These are phyloP conservation scores for Phytophthora pinifolia DNA, from an alignment of 352 stramenopile genomes.

Conservation along the genomic window DNA sequence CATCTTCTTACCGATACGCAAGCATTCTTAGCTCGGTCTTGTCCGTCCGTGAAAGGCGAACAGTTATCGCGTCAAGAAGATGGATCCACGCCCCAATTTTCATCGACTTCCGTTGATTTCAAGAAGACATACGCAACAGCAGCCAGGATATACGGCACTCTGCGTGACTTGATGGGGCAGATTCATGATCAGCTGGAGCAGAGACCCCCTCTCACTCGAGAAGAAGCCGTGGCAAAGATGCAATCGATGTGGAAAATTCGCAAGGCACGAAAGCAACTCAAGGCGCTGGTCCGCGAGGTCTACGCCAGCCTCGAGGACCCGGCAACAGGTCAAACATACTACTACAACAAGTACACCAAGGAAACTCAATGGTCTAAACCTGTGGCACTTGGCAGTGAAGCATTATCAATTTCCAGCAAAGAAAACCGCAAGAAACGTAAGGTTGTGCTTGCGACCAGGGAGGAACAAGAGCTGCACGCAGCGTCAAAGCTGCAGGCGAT, in stretches of 20 bases:
- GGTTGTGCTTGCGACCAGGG: conserved; percentile 19
- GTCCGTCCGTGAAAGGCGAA: conserved; percentile 8
- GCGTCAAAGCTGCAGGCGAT: conserved; percentile 57
- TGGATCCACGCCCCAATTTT: not conserved
- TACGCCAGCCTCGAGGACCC: conserved; percentile 67
- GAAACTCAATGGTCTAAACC: conserved; percentile 72
- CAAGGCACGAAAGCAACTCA: conserved; percentile 67
- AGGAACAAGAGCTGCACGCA: conserved; percentile 34
- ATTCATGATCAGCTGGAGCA: conserved; percentile 51
- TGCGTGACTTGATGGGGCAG: conserved; percentile 43
- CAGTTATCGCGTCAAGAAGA: not conserved
- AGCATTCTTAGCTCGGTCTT: conserved; percentile 23
- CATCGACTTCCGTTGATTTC: conserved; percentile 41
- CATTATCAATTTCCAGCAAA: conserved; percentile 10
- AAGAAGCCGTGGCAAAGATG: conserved; percentile 65
- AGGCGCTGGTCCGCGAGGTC: conserved; percentile 52
- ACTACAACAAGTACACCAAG: conserved; percentile 78
- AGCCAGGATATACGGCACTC: conserved; percentile 37
- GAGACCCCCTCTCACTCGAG: conserved; percentile 43
- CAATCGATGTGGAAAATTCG: conserved; percentile 78
- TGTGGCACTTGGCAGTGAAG: conserved; percentile 35
- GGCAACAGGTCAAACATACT: conserved; percentile 64
- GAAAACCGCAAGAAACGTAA: conserved; percentile 8
- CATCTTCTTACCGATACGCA: conserved; percentile 56
- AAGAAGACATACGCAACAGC: conserved; percentile 39